Base-by-base conservation (phyloP, 139 green algal species). In the Coccomyxa sp. region DNA sequence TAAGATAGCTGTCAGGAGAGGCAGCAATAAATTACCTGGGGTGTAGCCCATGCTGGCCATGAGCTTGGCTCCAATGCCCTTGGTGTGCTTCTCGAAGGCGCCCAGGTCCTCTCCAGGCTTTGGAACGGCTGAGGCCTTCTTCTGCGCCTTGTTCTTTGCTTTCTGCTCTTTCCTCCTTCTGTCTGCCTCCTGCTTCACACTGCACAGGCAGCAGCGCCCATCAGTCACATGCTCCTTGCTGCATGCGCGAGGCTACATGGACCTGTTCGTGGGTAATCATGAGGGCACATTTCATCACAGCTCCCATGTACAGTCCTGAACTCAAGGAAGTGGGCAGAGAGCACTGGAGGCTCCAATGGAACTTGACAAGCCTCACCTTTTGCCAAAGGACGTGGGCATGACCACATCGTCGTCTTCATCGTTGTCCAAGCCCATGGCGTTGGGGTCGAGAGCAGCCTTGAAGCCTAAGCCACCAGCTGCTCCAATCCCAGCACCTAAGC, bases 21-120 rank as follows among this genome's bases (percentile, higher is more conserved):
- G n/a, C n/a, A n/a, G n/a, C n/a, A n/a, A n/a, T n/a, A n/a, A n/a
- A n/a, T n/a, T n/a, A n/a, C n/a, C n/a, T 33, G 64, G 64, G 64
- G 64, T 33, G 16, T 70, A 99, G 24, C 96, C 96, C 95, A 99
- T 99, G 86, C 96, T 98, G 75, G 89, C 80, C 36, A 99, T 86
- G 81, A 99, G 89, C 90, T 97, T 98, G 39, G 88, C 79, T 4
- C 95, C 95, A 70, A 99, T 97, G 73, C 95, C 92, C 72, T 97
- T 98, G 41, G 95, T 98, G 83, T 98, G 89, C 77, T 87, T 80
- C 81, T 99, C 96, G 84, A 99, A 99, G 2, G 75, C 70, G 4
- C 84, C 94, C 39, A 97, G 85, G 14, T 88, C 76, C 37, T 69
- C 22, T 44, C 38, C 33, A 71, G 70, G 55, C 33, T 34, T 27